Percentiles rank a stretch among this genome's conserved stretches.
Evolutionary conservation across 176 grass and related monocot genomes (phyloP).

Genomic region (Aegilops sharonensis): DNA sequence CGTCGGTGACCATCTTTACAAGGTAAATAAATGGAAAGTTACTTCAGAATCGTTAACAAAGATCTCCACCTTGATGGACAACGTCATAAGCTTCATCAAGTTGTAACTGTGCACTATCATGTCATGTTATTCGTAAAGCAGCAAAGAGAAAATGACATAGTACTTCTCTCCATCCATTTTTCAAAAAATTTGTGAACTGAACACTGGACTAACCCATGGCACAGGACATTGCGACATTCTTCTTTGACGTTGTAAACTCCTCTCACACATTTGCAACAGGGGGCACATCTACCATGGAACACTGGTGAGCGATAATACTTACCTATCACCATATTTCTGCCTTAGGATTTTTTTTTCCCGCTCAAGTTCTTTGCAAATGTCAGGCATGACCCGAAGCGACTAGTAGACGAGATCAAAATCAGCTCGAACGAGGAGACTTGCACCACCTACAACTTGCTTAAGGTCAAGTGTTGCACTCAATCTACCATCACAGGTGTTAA

Average conservation of each 20-base stretch:
- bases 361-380: not conserved
- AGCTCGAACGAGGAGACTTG: conserved; percentile 76
- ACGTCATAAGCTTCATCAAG: not conserved
- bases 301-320: conserved; percentile 49
- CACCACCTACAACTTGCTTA: conserved; percentile 89
- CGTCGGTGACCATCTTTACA: conserved; percentile 82
- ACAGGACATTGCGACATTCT: conserved; percentile 73
- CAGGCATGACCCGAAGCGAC: conserved; percentile 71
- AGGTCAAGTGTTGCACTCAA: conserved; percentile 33
- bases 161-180: not conserved
- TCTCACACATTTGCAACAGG: conserved; percentile 87
- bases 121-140: not conserved
- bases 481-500: not conserved
- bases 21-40: conserved; percentile 56
- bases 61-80: not conserved
- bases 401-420: conserved; percentile 68
- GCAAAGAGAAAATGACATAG: not conserved
- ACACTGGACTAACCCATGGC: not conserved
- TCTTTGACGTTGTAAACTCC: conserved; percentile 75
- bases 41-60: not conserved
- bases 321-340: not conserved
- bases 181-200: conserved; percentile 5
- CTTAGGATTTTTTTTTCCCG: not conserved
- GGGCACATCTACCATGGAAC: conserved; percentile 80
- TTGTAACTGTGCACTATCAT: not conserved